phyloP scores from a whole-genome alignment of 164 flowering plant genomes.

The Paratinospora sagittata region DNA sequence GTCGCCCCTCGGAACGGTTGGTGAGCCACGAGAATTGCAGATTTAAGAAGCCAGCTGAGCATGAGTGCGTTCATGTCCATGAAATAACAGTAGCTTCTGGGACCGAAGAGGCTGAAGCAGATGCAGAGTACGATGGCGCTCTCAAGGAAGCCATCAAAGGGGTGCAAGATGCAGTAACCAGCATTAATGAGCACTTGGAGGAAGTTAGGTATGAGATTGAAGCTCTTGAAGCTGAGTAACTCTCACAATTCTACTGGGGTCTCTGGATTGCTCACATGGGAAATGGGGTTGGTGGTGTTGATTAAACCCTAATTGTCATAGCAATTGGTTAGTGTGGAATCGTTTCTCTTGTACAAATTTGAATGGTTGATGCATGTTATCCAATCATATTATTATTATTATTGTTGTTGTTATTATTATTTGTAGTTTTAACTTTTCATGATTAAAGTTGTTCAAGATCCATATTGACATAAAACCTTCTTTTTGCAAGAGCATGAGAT shows the following conservation, averaged over 20 bases:
- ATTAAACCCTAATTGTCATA: too few species aligned
- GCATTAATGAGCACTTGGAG: constrained; percentile 79
- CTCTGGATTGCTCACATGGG: neutral
- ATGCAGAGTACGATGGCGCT: constrained; percentile 76
- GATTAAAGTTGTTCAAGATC: too few species aligned
- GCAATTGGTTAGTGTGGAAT: too few species aligned
- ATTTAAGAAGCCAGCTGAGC: constrained; percentile 50
- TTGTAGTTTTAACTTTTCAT: too few species aligned
- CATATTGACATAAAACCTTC: too few species aligned
- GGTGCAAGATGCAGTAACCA: constrained; percentile 78
- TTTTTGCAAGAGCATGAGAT: too few species aligned
- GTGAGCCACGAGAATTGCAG: constrained; percentile 74
- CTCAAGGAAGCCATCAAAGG: constrained; percentile 87
- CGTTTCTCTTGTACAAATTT: too few species aligned
- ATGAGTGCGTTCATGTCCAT: constrained; percentile 68
- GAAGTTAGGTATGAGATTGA: constrained; percentile 89
- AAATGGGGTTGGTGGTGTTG: too few species aligned
- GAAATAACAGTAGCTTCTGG: constrained; percentile 84
- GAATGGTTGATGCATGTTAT: too few species aligned
- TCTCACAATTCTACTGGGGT: neutral
- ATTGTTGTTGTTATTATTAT: too few species aligned
- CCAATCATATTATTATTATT: too few species aligned
- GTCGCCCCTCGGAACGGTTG: constrained; percentile 84
- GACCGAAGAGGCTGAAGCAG: constrained; percentile 93
- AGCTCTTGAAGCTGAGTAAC: constrained; percentile 45